phyloP scores from a whole-genome alignment of 768 basidiomycete species.

The Trametes cingulata region DNA sequence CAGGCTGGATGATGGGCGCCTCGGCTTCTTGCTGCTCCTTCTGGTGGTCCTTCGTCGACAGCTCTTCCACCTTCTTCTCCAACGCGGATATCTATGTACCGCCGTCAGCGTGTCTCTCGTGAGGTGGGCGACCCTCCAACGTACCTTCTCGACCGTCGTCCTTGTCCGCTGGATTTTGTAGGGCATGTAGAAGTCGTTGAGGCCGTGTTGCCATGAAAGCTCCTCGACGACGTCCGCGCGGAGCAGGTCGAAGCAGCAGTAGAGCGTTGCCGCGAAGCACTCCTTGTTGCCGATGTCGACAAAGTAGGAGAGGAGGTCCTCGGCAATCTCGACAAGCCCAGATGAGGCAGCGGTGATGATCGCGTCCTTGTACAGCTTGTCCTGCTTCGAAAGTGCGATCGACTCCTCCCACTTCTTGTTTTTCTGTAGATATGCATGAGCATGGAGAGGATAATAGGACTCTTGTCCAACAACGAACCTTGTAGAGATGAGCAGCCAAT shows the following conservation, averaged over 20 bases:
- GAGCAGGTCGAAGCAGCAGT: conserved; percentile 93
- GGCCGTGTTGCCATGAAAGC: conserved; percentile 92
- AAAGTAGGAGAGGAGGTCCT: conserved; percentile 94
- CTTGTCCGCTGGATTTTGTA: conserved; percentile 89
- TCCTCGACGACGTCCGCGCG: conserved; percentile 92
- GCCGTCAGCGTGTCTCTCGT: not conserved
- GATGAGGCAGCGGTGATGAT: conserved; percentile 92
- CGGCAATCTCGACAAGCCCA: conserved; percentile 82
- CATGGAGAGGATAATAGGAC: not conserved
- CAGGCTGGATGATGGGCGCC: conserved; percentile 87
- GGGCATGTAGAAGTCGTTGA: conserved; percentile 98
- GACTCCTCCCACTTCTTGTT: conserved; percentile 96
- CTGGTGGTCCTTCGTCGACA: conserved; percentile 79
- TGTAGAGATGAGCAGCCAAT: conserved; percentile 94
- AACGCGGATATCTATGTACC: conserved; percentile 40
- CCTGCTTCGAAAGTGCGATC: conserved; percentile 91
- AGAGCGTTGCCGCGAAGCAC: conserved; percentile 90
- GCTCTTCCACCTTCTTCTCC: conserved; percentile 89
- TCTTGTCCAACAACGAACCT: conserved; percentile 67
- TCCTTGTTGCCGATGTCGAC: conserved; percentile 99
- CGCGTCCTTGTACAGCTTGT: conserved; percentile 96
- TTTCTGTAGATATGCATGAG: conserved; percentile 63
- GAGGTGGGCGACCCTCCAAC: not conserved
- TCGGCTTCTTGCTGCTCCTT: conserved; percentile 91
- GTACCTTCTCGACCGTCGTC: conserved; percentile 73